These are phyloP conservation scores for Backusella psychrophila DNA, from an alignment of 192 early-diverging fungal species.

Conservation along the genomic window DNA sequence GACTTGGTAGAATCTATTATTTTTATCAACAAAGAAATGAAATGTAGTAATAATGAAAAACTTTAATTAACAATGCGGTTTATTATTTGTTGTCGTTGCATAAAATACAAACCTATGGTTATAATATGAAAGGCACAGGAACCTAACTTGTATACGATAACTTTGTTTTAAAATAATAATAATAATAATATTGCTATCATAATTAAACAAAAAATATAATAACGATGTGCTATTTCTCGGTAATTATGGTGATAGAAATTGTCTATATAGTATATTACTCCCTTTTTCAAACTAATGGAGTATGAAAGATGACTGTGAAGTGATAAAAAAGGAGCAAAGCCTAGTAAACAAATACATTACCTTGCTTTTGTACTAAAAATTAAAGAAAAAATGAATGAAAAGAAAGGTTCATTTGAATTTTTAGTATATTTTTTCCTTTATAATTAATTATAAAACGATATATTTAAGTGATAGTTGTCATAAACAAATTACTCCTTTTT, in stretches of 20 bases:
- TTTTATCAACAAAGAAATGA: neutral
- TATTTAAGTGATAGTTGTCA: neutral
- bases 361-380: neutral
- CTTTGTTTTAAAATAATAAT: neutral
- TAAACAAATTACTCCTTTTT: slow-evolving; percentile 4
- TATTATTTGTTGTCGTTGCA: neutral
- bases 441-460: neutral
- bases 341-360: neutral
- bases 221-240: neutral
- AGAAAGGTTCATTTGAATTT: neutral
- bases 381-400: neutral
- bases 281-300: neutral
- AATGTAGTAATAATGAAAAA: neutral
- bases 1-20: no score
- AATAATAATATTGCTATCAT: neutral
- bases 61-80: neutral
- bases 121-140: neutral
- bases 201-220: neutral
- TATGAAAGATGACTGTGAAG: neutral
- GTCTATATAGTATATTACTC: neutral
- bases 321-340: neutral
- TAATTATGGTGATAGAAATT: neutral
- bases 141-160: neutral
- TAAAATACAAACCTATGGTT: neutral
- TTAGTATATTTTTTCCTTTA: neutral